Base-by-base conservation (phyloP, 2,329 filamentous ascomycete species). In the Phialophora verrucosa region DNA sequence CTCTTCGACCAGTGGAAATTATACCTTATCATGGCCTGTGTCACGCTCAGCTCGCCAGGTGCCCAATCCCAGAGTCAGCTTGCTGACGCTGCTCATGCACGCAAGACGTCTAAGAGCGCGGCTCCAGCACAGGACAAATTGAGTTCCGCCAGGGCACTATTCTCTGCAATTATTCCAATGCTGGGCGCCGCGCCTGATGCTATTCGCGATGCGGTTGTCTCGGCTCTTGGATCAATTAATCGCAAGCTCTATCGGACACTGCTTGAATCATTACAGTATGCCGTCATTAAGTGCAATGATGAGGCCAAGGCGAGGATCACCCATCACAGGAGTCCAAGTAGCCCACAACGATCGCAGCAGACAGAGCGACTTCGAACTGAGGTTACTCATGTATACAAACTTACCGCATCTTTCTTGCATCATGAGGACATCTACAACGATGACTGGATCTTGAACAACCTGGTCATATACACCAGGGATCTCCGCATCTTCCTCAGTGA, bases 1-100 rank as follows among this genome's bases (percentile, higher is more conserved):
- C 84, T 97, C 64, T 88, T 99, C 65, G 96, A 98, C 78, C 95
- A 99, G 76, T 99, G 94, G 94, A 98, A 97, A 78, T 83, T 98
- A 1, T 98, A 98, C 76, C 84, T 99, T 29, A 93, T 97, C 63
- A 97, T 99, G 80, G 95, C 94, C 10, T 99, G 96, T 78, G 97
- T 94, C 10, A 98, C 95, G 0, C 83, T 99, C 64, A 93, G 91
- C 44, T 95, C 95, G 71, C 87, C 92, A 10, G 92, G 92, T 10
- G 87, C 83, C 23, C 83, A 87, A 63, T 83, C 82, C 38, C 82
- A 85, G 67, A 83, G 84, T 25, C 86, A 88, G 63, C 82, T 89
- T 32, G 82, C 83, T 12, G 85, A 85, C 68, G 84, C 84, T 44
- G 90, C 96, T 70, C 94, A 98, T 77, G 85, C 87, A 4, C 87